Base-by-base conservation (phyloP, 2,329 filamentous ascomycete genomes). In the Akanthomyces lecanii region DNA sequence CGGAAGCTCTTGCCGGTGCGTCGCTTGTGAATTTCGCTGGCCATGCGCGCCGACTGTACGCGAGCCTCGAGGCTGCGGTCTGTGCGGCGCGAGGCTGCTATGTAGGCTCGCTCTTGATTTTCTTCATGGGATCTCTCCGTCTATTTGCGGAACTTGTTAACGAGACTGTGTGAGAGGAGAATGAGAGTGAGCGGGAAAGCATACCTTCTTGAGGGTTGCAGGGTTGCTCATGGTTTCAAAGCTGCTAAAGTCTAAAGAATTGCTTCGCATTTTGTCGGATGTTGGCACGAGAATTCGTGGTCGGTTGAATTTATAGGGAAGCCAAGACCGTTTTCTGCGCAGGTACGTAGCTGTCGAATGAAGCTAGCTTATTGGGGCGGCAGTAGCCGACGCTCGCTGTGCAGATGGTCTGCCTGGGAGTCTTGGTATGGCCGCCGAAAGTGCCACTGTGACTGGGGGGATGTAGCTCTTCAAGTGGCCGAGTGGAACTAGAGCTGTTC, bases 21-120 rank as follows among this genome's bases (percentile, higher is more conserved):
- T 73, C 88, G 85, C 78, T 92, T 92, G 81, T 97, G 93, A 44
- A 97, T 91, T 70, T 92, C 88, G n/a, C 93, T 97, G 6, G 93
- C 93, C 75, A 91, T 86, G 58, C 87, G 84, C 16, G 94, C 93
- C 3, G 93, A 97, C 73, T 96, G 90, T 21, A 97, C 84, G 30
- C 93, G 87, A 16, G 92, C 92, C 74, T 97, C 92, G 18, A 97
- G 78, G 71, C 89, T 94, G 61, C 93, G 87, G 71, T 97, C 94
- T 69, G 90, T 90, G 67, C 94, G 84, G 67, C 93, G 82, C 6
- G 94, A 97, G 4, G 93, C 93, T 14, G 93, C 93, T 68, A 97
- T 95, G 73, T 96, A 97, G 25, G 93, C 93, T 71, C 93, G 83
- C 75, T 94, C 91, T 71, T 92, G 89, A 69, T 94, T 93, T 74